Evolutionary conservation across 768 basidiomycete species (phyloP), one percentile per base, ranked within the genome.

Genomic region (Kwoniella shandongensis): DNA sequence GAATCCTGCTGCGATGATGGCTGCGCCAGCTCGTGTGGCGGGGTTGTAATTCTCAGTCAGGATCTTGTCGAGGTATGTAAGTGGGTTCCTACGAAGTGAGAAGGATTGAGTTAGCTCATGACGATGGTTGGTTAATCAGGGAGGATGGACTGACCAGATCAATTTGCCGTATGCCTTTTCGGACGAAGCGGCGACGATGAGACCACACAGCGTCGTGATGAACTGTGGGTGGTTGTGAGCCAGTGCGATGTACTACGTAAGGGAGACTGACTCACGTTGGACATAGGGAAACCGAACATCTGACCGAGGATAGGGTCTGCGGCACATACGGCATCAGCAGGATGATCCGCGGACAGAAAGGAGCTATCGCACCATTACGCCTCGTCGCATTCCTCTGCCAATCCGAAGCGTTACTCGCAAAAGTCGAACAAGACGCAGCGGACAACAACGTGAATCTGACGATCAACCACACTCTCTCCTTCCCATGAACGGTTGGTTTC

Each of bases 1-100:
- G 44, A 72, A 72, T 0, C 66, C 66, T 10, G 54, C 30, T 1
- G 61, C 55, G 59, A 74, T 72, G 59, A 74, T 70, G 56, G 71
- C 72, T 3, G 58, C 54, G 0, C 60, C 73, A 1, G 68, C 69
- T 2, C 73, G 66, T 15, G 62, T 53, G 7, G 38, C 52, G 12
- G 69, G 23, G 26, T 46, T 49, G 54, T 70, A 72, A 55, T 72
- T 65, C 61, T 74, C 68, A 7, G 49, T 62, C 40, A 74, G 65
- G 22, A 74, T 61, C 44, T 11, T 44, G 32, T 62, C 54, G 29
- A 74, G 65, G 57, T 63, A 67, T 1, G 58, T 53, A 13, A 70
- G 53, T 0, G 73, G 73, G 46, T 72, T 72, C 69, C 41, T 50
- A 15, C 23, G 30, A 27, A 15, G 27, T 26, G 22, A 39, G 29